A percentile compares a stretch with the other conserved stretches of the same genome.
These are phyloP conservation scores for Lepidium sativum DNA, from an alignment of 345 rosid species.

Conservation along the genomic window DNA sequence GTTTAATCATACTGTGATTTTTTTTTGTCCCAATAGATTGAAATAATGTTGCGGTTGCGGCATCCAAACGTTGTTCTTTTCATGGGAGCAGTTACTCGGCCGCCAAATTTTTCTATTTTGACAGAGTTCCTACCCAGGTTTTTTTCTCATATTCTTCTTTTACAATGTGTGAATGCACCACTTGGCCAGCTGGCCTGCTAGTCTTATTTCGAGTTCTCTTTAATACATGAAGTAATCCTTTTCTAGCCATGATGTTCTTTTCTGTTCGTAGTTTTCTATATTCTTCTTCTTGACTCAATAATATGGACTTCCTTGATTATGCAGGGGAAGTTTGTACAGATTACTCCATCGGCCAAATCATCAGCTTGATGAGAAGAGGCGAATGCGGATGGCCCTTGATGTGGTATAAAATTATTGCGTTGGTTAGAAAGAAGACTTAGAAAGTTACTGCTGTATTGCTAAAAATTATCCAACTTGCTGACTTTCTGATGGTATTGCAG, in stretches of 20 bases:
- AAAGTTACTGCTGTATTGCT: not conserved
- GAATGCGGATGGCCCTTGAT: constrained; percentile 94
- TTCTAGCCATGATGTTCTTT: not conserved
- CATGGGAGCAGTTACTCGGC: constrained; percentile 96
- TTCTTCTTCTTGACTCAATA: not conserved
- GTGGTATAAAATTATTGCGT: constrained; percentile 49
- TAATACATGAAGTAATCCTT: not conserved
- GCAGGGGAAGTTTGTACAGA: constrained; percentile 94
- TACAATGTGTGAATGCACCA: not conserved
- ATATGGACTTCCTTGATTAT: not conserved
- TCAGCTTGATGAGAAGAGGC: constrained; percentile 77
- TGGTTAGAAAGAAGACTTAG: not conserved
- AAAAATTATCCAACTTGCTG: not conserved
- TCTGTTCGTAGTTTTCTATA: not conserved
- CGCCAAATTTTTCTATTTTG: constrained; percentile 87
- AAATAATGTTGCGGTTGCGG: constrained; percentile 88
- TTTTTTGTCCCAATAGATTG: constrained; percentile 46
- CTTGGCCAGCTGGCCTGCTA: not conserved
- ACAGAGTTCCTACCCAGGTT: constrained; percentile 99
- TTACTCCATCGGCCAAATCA: constrained; percentile 74
- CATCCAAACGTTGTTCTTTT: constrained; percentile 98
- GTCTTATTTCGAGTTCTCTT: not conserved
- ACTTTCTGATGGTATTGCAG: constrained; percentile 34
- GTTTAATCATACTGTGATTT: not conserved
- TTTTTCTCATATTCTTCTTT: constrained; percentile 7